phyloP scores from a whole-genome alignment of 2,329 filamentous ascomycete genomes.

The Pseudogymnoascus sp. region DNA sequence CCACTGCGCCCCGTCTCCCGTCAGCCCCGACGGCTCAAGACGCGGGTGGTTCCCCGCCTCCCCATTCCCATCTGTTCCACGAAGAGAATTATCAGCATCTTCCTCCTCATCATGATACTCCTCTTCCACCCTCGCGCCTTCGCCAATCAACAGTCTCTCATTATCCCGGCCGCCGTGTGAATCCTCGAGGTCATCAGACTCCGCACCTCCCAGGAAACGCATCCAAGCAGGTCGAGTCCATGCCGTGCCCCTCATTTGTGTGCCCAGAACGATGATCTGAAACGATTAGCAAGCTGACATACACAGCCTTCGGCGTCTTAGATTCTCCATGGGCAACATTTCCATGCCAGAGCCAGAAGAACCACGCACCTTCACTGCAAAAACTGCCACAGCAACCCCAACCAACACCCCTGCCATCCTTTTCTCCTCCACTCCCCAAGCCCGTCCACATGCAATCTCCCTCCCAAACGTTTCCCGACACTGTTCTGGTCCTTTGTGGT shows the following conservation, averaged over 20 bases:
- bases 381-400: slow-evolving; percentile 44
- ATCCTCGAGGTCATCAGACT: slow-evolving; percentile 13
- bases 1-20: slow-evolving; percentile 20
- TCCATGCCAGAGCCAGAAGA: not conserved
- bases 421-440: slow-evolving; percentile 51
- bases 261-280: slow-evolving; percentile 21
- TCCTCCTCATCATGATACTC: slow-evolving; percentile 12
- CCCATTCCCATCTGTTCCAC: slow-evolving; percentile 2
- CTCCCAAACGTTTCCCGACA: slow-evolving; percentile 44
- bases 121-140: slow-evolving; percentile 10
- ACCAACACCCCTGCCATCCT: slow-evolving; percentile 48
- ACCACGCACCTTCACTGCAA: slow-evolving; percentile 46
- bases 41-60: slow-evolving; percentile 17
- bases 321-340: too few species aligned
- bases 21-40: slow-evolving; percentile 22
- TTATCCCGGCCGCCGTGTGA: slow-evolving; percentile 17
- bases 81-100: slow-evolving; percentile 21
- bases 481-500: slow-evolving; percentile 24
- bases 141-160: slow-evolving; percentile 23
- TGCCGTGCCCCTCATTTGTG: slow-evolving; percentile 22
- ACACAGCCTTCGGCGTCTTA: not conserved
- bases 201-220: slow-evolving; percentile 16
- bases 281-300: not conserved
- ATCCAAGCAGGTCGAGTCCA: slow-evolving; percentile 19
- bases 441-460: slow-evolving; percentile 39